Evolutionary conservation across 306 rosid species (phyloP).

Genomic region (Sindora glabra): DNA sequence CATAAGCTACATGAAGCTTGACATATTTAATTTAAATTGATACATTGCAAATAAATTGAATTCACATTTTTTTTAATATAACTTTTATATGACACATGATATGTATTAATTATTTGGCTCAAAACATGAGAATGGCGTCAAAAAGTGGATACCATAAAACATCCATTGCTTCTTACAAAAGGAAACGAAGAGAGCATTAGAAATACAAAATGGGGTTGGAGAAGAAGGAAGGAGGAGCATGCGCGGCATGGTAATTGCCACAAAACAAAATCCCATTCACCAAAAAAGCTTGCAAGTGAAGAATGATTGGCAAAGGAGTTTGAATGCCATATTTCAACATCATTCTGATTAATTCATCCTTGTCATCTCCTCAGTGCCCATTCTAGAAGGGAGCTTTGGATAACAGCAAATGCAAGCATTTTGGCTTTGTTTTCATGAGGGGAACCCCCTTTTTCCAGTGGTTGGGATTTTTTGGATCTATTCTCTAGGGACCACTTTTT

Average conservation of each 20-base stretch:
- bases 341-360: constrained; percentile 52
- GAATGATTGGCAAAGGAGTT: constrained; percentile 55
- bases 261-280: constrained; percentile 29
- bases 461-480: constrained; percentile 68
- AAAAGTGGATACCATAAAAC: constrained; percentile 26
- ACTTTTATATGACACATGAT: too few relatives aligned
- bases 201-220: too few relatives aligned
- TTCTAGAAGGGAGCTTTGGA: constrained; percentile 31
- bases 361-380: constrained; percentile 40
- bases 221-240: neutral
- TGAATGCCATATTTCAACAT: constrained; percentile 53
- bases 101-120: too few relatives aligned
- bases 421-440: constrained; percentile 38
- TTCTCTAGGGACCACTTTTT: constrained; percentile 44
- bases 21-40: too few relatives aligned
- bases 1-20: too few relatives aligned
- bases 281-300: constrained; percentile 22
- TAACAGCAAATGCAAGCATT: constrained; percentile 41
- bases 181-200: too few relatives aligned
- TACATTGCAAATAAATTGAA: too few relatives aligned
- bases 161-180: too few relatives aligned
- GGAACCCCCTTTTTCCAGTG: constrained; percentile 24
- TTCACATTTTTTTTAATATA: too few relatives aligned
- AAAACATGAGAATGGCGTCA: constrained; percentile 19
- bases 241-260: constrained; percentile 18